These are phyloP conservation scores for Aspergillus latus DNA, from an alignment of 2,329 filamentous ascomycete genomes.

Conservation along the genomic window DNA sequence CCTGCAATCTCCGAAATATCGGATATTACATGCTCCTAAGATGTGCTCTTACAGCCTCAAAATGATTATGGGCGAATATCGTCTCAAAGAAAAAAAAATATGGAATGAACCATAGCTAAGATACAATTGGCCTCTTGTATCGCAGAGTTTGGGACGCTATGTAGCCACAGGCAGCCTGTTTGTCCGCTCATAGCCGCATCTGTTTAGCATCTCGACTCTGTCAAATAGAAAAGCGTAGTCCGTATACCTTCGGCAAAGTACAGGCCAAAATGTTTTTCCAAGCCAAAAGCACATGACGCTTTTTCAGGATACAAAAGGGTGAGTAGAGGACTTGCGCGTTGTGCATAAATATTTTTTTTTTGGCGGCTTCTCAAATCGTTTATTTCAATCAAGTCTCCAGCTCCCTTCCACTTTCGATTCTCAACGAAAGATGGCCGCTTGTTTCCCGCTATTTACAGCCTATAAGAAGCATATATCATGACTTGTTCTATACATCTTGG, in stretches of 20 bases:
- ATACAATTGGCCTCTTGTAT: too few species aligned
- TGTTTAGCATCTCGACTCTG: too few species aligned
- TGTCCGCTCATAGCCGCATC: too few species aligned
- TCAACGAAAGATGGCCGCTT: not conserved
- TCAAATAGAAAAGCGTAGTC: too few species aligned
- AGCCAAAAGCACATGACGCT: too few species aligned
- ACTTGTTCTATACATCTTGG: constrained; percentile 25
- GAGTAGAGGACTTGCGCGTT: too few species aligned
- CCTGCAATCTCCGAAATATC: not conserved
- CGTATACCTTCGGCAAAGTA: too few species aligned
- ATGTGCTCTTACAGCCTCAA: not conserved
- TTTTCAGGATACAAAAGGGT: too few species aligned
- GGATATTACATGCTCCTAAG: not conserved
- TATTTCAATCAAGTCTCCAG: not conserved
- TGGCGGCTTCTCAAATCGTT: not conserved
- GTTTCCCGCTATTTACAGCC: not conserved
- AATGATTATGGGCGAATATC: not conserved
- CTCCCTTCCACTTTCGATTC: not conserved
- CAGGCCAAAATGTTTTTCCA: too few species aligned
- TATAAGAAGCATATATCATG: constrained; percentile 20
- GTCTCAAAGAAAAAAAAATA: not conserved
- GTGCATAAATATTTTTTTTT: not conserved
- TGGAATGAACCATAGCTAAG: not conserved
- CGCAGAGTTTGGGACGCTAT: too few species aligned
- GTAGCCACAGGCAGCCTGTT: too few species aligned